Percentiles rank a stretch among this genome's conserved stretches.
These are phyloP conservation scores for Spinellus fusiger DNA, from an alignment of 192 early-diverging fungal species.

Conservation along the genomic window DNA sequence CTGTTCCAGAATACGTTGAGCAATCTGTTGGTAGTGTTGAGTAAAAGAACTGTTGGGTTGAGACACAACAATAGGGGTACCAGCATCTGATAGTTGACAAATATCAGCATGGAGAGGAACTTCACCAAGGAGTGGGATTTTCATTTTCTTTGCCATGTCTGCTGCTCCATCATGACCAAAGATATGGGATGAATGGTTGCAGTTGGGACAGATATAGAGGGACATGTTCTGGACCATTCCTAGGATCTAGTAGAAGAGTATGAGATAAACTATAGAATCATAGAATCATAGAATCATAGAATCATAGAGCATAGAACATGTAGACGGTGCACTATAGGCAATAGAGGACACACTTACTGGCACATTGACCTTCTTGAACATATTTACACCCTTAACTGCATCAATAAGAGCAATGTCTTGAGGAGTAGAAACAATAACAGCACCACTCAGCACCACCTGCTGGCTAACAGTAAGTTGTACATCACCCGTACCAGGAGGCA, in stretches of 20 bases:
- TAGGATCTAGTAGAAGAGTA: slow-evolving; percentile 62
- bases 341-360: slow-evolving; percentile 57
- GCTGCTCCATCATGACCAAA: slow-evolving; percentile 66
- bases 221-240: slow-evolving; percentile 90
- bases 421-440: slow-evolving; percentile 85
- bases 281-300: too few species aligned
- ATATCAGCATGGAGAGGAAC: slow-evolving; percentile 75
- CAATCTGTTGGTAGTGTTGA: slow-evolving; percentile 43
- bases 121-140: slow-evolving; percentile 64
- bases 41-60: slow-evolving; percentile 47
- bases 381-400: slow-evolving; percentile 68
- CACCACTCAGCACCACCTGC: slow-evolving; percentile 63
- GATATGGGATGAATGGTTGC: slow-evolving; percentile 69
- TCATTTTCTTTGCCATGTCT: slow-evolving; percentile 56
- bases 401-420: slow-evolving; percentile 86
- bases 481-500: slow-evolving; percentile 94
- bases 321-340: too few species aligned
- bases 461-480: slow-evolving; percentile 80
- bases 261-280: too few species aligned
- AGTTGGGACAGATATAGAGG: slow-evolving; percentile 72
- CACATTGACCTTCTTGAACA: slow-evolving; percentile 80
- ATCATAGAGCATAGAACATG: too few species aligned
- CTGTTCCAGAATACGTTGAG: slow-evolving; percentile 33
- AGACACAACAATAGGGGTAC: slow-evolving; percentile 63
- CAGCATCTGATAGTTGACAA: slow-evolving; percentile 62